These are phyloP conservation scores for Lactuca sativa DNA, from an alignment of 129 eudicot genomes.

Conservation along the genomic window DNA sequence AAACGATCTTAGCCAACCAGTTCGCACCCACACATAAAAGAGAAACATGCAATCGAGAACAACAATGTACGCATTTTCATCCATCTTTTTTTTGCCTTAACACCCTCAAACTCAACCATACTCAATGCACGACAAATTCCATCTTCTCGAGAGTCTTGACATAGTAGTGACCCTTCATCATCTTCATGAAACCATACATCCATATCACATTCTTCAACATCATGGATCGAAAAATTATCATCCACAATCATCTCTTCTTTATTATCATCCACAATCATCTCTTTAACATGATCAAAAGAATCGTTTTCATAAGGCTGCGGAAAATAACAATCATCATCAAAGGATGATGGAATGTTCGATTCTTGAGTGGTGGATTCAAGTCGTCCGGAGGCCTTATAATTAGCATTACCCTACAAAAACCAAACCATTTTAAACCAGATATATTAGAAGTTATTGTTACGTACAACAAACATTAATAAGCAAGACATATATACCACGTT, in stretches of 20 bases:
- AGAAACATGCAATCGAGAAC: conserved; percentile 17
- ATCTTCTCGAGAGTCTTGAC: neutral
- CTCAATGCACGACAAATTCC: neutral
- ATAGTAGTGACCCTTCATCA: neutral
- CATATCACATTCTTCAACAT: neutral
- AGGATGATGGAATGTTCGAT: neutral
- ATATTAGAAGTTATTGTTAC: neutral
- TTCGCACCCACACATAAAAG: conserved; percentile 11
- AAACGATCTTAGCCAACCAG: neutral
- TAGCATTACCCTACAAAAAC: conserved; percentile 9
- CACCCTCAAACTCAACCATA: neutral
- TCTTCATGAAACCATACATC: neutral
- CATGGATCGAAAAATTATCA: neutral
- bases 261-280: conserved; percentile 10
- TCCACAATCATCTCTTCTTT: no score
- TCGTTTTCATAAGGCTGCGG: conserved; percentile 7
- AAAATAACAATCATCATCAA: neutral
- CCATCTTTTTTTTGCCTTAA: conserved; percentile 23
- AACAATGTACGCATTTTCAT: conserved; percentile 4
- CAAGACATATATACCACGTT: neutral
- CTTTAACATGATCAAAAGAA: no score
- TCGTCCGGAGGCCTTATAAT: neutral
- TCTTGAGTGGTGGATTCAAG: conserved; percentile 14
- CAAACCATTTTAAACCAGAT: neutral
- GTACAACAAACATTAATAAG: neutral